These are phyloP conservation scores for Nigrograna mackinnonii DNA, from an alignment of 2,329 filamentous ascomycete genomes.

Conservation along the genomic window DNA sequence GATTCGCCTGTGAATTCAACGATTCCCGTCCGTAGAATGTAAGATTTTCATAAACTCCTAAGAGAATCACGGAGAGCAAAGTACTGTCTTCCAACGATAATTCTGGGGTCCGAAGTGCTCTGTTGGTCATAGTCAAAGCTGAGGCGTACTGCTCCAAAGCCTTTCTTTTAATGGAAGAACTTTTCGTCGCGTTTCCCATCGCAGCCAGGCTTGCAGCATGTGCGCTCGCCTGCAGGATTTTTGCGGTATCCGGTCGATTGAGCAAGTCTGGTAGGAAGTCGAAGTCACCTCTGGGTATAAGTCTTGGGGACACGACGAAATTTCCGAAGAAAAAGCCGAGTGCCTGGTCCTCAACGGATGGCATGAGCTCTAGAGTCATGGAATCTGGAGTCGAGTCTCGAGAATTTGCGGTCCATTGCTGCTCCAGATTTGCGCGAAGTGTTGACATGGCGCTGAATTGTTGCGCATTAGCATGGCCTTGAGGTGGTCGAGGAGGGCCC, in stretches of 20 bases:
- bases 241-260: slow-evolving; percentile 14
- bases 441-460: too few species aligned
- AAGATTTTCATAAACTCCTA: slow-evolving; percentile 22
- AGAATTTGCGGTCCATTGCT: too few species aligned
- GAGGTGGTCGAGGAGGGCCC: too few species aligned
- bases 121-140: slow-evolving; percentile 14
- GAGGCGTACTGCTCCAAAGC: slow-evolving; percentile 18
- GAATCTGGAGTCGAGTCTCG: too few species aligned
- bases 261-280: slow-evolving; percentile 29
- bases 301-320: slow-evolving; percentile 22
- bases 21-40: slow-evolving; percentile 23
- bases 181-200: slow-evolving; percentile 21
- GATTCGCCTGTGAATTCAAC: slow-evolving; percentile 32
- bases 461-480: too few species aligned
- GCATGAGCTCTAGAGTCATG: slow-evolving; percentile 11
- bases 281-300: slow-evolving; percentile 29
- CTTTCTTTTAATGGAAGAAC: slow-evolving; percentile 13
- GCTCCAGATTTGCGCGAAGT: too few species aligned
- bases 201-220: slow-evolving; percentile 29
- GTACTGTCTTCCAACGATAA: slow-evolving; percentile 17
- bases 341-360: slow-evolving; percentile 32
- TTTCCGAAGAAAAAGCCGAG: slow-evolving; percentile 33
- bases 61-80: slow-evolving; percentile 22
- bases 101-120: slow-evolving; percentile 12
- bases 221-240: slow-evolving; percentile 23